Percentiles rank a stretch among this genome's conserved stretches.
phyloP scores from a whole-genome alignment of 495 filamentous ascomycete species.

The Penicillium lividum region DNA sequence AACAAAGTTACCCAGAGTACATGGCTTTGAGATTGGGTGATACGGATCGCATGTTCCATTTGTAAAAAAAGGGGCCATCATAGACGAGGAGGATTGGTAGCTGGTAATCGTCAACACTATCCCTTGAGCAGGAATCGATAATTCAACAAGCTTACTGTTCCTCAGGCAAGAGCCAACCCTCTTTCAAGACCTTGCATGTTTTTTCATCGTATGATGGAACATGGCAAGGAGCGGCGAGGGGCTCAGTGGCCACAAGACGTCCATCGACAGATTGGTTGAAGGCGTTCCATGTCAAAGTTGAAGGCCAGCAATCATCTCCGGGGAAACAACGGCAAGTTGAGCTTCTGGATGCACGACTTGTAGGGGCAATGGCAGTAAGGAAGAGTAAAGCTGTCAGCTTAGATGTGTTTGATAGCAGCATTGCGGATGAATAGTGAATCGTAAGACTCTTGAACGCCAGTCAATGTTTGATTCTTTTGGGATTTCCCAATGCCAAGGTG shows the following conservation, averaged over 20 bases:
- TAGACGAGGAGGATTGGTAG: conserved; percentile 37
- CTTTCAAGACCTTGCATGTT: conserved; percentile 26
- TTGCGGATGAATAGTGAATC: background rate
- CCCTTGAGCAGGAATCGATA: conserved; percentile 31
- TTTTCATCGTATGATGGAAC: conserved; percentile 34
- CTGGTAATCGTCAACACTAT: conserved; percentile 8
- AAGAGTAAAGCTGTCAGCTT: conserved; percentile 3
- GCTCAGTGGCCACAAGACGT: conserved; percentile 45
- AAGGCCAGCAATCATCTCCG: conserved; percentile 49
- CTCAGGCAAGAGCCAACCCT: conserved; percentile 25
- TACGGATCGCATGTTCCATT: conserved; percentile 60
- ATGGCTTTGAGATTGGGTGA: conserved; percentile 47
- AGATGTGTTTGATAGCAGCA: background rate
- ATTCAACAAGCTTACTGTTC: conserved; percentile 28
- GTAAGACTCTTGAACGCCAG: no score
- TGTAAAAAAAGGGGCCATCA: conserved; percentile 45
- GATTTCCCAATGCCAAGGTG: no score
- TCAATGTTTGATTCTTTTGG: no score
- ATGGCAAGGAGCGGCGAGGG: conserved; percentile 50
- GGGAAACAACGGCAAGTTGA: conserved; percentile 35
- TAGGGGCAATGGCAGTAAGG: background rate
- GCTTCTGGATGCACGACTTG: background rate
- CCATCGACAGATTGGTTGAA: conserved; percentile 49
- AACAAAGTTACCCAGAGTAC: conserved; percentile 59
- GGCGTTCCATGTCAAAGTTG: conserved; percentile 33